These are phyloP conservation scores for Camillea tinctor DNA, from an alignment of 2,329 filamentous ascomycete genomes.

Conservation along the genomic window DNA sequence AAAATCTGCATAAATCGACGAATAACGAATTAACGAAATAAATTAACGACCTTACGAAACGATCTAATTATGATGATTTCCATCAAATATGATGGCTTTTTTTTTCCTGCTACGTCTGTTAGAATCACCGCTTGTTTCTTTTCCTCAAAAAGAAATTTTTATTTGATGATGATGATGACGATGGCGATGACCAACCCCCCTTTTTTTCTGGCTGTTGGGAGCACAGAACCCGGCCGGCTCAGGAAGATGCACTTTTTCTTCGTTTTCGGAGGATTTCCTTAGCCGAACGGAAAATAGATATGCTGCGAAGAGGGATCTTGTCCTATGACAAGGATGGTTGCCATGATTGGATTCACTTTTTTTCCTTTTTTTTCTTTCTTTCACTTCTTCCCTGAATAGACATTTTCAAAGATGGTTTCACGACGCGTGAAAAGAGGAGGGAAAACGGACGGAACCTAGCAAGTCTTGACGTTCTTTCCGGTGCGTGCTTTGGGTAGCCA, in stretches of 20 bases:
- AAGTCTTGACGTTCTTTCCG: neutral
- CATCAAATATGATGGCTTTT: constrained; percentile 19
- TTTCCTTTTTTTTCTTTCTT: neutral
- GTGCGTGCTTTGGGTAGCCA: neutral
- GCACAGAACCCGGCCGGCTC: constrained; percentile 31
- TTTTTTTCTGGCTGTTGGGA: constrained; percentile 11
- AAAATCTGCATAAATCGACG: constrained; percentile 35
- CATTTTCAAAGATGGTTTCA: neutral
- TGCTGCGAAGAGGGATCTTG: neutral
- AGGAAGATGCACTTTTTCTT: constrained; percentile 18
- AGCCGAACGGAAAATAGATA: neutral
- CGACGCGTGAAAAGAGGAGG: neutral
- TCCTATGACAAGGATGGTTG: neutral
- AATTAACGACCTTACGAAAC: constrained; percentile 28
- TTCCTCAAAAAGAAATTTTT: constrained; percentile 9
- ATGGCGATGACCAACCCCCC: constrained; percentile 15
- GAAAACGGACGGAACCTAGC: neutral
- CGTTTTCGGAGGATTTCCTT: neutral
- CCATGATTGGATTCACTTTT: neutral
- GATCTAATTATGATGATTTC: constrained; percentile 20
- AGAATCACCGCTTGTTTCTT: constrained; percentile 13
- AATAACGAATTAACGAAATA: constrained; percentile 33
- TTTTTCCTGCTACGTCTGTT: constrained; percentile 12
- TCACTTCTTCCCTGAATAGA: neutral
- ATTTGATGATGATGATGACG: constrained; percentile 10